Evolutionary conservation across 179 eudicot genomes (phyloP), one percentile per base, ranked within the genome.

Genomic region (Patellifolia procumbens): DNA sequence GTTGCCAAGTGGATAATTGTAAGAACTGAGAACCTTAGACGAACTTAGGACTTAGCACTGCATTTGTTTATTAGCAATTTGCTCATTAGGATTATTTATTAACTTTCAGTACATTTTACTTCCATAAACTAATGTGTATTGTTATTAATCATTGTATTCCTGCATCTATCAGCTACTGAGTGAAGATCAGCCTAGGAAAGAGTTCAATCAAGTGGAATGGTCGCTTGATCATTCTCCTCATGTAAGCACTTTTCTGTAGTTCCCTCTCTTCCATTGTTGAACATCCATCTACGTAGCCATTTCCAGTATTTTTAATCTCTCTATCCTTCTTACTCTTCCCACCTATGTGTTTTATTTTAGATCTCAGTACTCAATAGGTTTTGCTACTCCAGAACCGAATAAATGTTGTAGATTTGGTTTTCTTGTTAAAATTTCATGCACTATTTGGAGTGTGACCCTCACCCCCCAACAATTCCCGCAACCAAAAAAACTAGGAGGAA

Each of bases 131-230:
- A 59, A 10, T 56, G 59, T 68, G 7, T 24, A 15, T 56, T 22
- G 42, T 10, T 39, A 60, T 34, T 76, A 39, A 26, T 34, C 8
- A 5, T 19, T 68, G n/a, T 51, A 42, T n/a, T 29, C 22, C 19
- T 61, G 49, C 37, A 34, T 39, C 35, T 60, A 60, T 20, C 78
- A 94, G 98, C 67, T 89, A 46, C 75, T 87, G 78, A 74, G 75
- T 70, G 84, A 77, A 76, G 88, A 83, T 70, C 75, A 81, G 83
- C 71, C 85, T 34, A 84, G 87, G 63, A 93, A 88, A 84, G 98
- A 95, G 80, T 85, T 85, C 79, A 90, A 93, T 80, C 86, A 81
- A 83, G 88, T 83, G 78, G 89, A 88, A 68, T 95, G 99, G 99
- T 66, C 89, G 56, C 74, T 88, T 76, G 91, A 84, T 80, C 95